phyloP scores from a whole-genome alignment of 164 flowering plant genomes.

The Kalanchoe fedtschenkoi region DNA sequence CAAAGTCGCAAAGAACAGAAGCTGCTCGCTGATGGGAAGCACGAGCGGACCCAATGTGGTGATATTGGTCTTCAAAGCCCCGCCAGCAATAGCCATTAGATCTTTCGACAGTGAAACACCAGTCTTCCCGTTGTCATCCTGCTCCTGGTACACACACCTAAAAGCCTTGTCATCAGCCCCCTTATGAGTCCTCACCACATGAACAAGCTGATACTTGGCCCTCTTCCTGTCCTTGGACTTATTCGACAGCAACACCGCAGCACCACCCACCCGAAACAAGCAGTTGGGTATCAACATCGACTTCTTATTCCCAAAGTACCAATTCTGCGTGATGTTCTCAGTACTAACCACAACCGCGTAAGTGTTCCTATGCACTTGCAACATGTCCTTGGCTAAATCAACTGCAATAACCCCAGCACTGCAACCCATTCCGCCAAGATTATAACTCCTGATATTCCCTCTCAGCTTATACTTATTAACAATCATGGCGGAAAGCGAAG shows the following conservation, averaged over 20 bases:
- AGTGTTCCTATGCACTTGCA: conserved; percentile 25
- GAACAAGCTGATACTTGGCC: conserved; percentile 28
- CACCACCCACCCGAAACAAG: conserved; percentile 28
- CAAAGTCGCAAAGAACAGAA: conserved; percentile 24
- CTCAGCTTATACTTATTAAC: conserved; percentile 24
- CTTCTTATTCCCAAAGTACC: conserved; percentile 28
- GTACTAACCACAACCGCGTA: conserved; percentile 31
- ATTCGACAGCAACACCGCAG: conserved; percentile 27
- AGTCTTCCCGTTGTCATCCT: conserved; percentile 22
- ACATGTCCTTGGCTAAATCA: conserved; percentile 23
- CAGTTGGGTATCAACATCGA: conserved; percentile 32
- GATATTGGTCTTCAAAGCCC: conserved; percentile 23
- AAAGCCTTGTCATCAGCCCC: conserved; percentile 31
- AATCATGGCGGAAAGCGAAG: conserved; percentile 30
- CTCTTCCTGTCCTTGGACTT: conserved; percentile 17
- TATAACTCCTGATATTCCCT: conserved; percentile 22
- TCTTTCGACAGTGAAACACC: conserved; percentile 30
- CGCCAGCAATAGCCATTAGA: conserved; percentile 34
- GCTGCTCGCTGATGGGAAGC: conserved; percentile 32
- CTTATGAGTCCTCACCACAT: conserved; percentile 25
- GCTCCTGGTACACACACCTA: conserved; percentile 25
- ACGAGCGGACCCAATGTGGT: conserved; percentile 29
- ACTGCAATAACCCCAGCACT: conserved; percentile 29
- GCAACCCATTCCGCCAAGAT: conserved; percentile 31
- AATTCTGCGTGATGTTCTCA: conserved; percentile 27